Evolutionary conservation across 768 basidiomycete species (phyloP).

Genomic region (Kwoniella sp.): DNA sequence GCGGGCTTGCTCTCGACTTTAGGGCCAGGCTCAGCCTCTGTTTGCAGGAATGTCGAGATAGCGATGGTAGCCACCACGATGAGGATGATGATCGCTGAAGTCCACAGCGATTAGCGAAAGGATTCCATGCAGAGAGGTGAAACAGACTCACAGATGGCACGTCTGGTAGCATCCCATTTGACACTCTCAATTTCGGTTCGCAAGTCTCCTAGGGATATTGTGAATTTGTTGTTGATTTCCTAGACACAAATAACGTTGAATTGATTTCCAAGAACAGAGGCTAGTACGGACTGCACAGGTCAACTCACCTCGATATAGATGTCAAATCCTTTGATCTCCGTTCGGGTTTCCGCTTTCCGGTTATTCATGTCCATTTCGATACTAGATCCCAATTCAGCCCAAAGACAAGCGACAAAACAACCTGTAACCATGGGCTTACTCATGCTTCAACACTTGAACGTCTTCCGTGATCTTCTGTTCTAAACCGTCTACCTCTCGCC

Average conservation of each 20-base stretch:
- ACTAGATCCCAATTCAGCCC: constrained; percentile 58
- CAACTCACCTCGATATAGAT: constrained; percentile 66
- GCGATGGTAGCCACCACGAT: constrained; percentile 49
- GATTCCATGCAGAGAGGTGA: too few relatives aligned
- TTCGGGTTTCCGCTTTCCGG: constrained; percentile 83
- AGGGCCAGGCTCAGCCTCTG: constrained; percentile 13
- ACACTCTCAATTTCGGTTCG: constrained; percentile 58
- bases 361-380: constrained; percentile 96
- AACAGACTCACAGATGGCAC: constrained; percentile 55
- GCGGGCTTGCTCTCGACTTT: constrained; percentile 15
- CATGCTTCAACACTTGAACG: constrained; percentile 81
- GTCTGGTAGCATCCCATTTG: constrained; percentile 58
- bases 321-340: constrained; percentile 79
- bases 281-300: too few relatives aligned
- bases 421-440: constrained; percentile 63
- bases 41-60: constrained; percentile 27
- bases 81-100: constrained; percentile 43
- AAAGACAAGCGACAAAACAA: background rate
- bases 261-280: too few relatives aligned
- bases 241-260: too few relatives aligned
- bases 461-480: constrained; percentile 94
- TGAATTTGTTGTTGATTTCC: constrained; percentile 60
- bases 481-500: constrained; percentile 81
- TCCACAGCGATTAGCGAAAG: too few relatives aligned
- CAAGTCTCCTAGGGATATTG: constrained; percentile 57